Evolutionary conservation across 768 basidiomycete species (phyloP).

Genomic region (Hypsizygus marmoreus): DNA sequence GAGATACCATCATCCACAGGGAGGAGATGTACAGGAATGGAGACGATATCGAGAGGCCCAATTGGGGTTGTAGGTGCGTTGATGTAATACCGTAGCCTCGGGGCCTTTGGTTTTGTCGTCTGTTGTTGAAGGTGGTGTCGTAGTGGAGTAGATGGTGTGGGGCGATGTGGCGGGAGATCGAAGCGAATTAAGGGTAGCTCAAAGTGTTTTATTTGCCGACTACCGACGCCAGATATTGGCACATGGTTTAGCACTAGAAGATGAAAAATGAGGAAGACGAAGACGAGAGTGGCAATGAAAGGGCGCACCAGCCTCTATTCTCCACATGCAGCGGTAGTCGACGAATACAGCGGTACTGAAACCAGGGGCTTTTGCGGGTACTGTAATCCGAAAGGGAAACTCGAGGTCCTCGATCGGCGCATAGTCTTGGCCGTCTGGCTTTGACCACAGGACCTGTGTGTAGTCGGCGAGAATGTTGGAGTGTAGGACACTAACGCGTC

Average conservation of each 20-base stretch:
- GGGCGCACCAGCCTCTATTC: constrained; percentile 75
- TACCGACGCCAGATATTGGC: constrained; percentile 66
- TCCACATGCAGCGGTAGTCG: constrained; percentile 80
- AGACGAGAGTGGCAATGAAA: constrained; percentile 12
- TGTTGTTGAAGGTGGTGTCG: constrained; percentile 40
- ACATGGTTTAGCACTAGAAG: constrained; percentile 65
- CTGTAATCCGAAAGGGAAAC: constrained; percentile 66
- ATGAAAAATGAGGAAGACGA: constrained; percentile 19
- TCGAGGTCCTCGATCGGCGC: constrained; percentile 66
- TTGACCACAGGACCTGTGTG: constrained; percentile 68
- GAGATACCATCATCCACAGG: constrained; percentile 57
- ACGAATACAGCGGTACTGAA: constrained; percentile 74
- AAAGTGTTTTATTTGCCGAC: constrained; percentile 66
- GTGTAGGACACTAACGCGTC: constrained; percentile 55
- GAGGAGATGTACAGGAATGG: constrained; percentile 63
- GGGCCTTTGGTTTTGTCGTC: constrained; percentile 58
- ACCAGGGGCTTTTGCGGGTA: constrained; percentile 64
- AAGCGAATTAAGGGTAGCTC: constrained; percentile 75
- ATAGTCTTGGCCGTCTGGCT: constrained; percentile 57
- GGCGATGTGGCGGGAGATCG: constrained; percentile 51
- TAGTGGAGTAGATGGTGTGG: constrained; percentile 35
- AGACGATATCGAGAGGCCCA: constrained; percentile 73
- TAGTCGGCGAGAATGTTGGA: constrained; percentile 72
- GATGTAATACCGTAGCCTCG: constrained; percentile 61
- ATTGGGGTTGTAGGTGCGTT: constrained; percentile 57